Percentiles rank a stretch among this genome's conserved stretches.
These are phyloP conservation scores for Auricularia auricula-judae DNA, from an alignment of 768 basidiomycete genomes.

Conservation along the genomic window DNA sequence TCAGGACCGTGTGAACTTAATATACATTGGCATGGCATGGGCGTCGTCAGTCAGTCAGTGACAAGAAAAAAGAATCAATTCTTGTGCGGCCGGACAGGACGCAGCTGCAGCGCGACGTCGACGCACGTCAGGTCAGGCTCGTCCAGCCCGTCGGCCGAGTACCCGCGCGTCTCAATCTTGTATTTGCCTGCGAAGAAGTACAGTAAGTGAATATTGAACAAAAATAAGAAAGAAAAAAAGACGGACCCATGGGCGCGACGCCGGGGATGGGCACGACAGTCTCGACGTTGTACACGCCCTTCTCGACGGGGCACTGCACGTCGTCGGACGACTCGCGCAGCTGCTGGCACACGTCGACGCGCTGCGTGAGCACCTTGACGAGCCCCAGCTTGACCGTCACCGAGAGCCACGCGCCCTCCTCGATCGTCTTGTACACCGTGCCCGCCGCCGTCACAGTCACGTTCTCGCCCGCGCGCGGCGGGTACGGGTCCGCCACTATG, in stretches of 20 bases:
- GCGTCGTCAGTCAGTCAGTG: too few species aligned
- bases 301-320: conserved; percentile 74
- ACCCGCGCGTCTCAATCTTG: conserved; percentile 53
- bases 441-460: conserved; percentile 79
- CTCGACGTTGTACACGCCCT: conserved; percentile 54
- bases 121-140: conserved; percentile 76
- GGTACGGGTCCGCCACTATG: conserved; percentile 73
- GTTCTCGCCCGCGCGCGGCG: conserved; percentile 77
- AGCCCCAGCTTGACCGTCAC: conserved; percentile 90
- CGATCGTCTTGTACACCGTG: conserved; percentile 42
- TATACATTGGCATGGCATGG: too few species aligned
- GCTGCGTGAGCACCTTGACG: conserved; percentile 74
- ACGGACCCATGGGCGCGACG: conserved; percentile 12
- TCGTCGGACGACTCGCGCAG: conserved; percentile 48
- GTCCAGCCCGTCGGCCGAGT: conserved; percentile 34
- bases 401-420: conserved; percentile 87
- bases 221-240: background rate
- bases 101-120: conserved; percentile 43
- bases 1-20: too few species aligned
- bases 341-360: conserved; percentile 88
- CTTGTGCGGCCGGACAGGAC: background rate
- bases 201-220: background rate
- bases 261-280: conserved; percentile 53
- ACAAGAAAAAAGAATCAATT: too few species aligned
- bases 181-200: conserved; percentile 66